These are phyloP conservation scores for Dimargaris cristalligena DNA, from an alignment of 192 early-diverging fungal species.

Conservation along the genomic window DNA sequence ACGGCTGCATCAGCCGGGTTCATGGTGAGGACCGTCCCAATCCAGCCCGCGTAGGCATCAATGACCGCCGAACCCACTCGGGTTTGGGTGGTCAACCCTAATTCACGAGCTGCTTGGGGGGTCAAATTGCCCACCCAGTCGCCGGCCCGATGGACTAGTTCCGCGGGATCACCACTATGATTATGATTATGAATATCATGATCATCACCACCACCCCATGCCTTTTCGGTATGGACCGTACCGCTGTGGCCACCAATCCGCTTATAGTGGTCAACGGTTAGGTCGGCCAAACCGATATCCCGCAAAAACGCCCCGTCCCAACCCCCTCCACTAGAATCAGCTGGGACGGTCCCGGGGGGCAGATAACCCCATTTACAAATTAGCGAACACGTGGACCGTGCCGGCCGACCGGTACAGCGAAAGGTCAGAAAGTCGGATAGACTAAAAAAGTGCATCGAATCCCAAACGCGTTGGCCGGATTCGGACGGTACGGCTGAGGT, in stretches of 20 bases:
- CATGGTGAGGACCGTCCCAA: conserved; percentile 27
- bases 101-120: conserved; percentile 28
- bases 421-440: conserved; percentile 56
- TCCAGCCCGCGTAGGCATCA: conserved; percentile 58
- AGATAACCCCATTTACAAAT: conserved; percentile 51
- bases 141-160: conserved; percentile 29
- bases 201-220: too few relatives aligned
- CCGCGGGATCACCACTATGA: conserved; percentile 5
- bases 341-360: conserved; percentile 12
- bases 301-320: conserved; percentile 39
- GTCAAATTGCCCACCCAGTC: conserved; percentile 36
- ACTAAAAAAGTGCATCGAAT: conserved; percentile 35
- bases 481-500: too few relatives aligned
- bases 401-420: conserved; percentile 34
- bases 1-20: neutral
- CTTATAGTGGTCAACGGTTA: conserved; percentile 26
- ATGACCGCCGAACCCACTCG: conserved; percentile 47
- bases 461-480: conserved; percentile 16
- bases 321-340: conserved; percentile 15
- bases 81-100: conserved; percentile 34
- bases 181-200: too few relatives aligned
- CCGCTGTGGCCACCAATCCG: conserved; percentile 25
- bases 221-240: too few relatives aligned
- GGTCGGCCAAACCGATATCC: conserved; percentile 31
- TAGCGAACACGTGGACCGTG: conserved; percentile 41